Base-by-base conservation (phyloP, 805 yeast genomes). In the Candida schatavii region DNA sequence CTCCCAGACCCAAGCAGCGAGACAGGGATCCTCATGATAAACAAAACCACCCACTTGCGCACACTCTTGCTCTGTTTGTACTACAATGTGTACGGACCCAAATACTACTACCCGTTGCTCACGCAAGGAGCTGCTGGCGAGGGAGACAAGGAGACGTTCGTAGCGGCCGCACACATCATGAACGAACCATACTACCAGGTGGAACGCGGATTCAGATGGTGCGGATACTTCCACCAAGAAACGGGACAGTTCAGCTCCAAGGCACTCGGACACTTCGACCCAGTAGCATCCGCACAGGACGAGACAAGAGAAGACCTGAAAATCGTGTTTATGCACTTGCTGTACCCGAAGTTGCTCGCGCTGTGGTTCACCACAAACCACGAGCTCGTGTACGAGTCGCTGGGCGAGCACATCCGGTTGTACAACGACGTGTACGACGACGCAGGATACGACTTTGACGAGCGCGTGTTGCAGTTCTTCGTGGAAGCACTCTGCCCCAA, bases 141-240 rank as follows among this genome's bases (percentile, higher is more conserved):
- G 64, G 90, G 91, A 39, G 91, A 85, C 54, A 85, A 85, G 55
- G 91, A 85, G 54, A 83, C 91, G 0, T 83, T 82, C 49, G 74
- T 80, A 30, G 78, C 84, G 7, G 89, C 88, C 1, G 86, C 89
- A 3, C 69, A 72, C 41, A 81, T 65, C 1, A 52, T 77, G 53
- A 49, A 59, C 0, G 61, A 66, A 40, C 71, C 77, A 2, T 80
- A 70, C 56, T 78, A 74, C 55, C 89, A 83, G 57, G 61, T 54
- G 62, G 74, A 43, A 52, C 79, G 55, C 70, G 77, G 44, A 35
- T 69, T 69, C 49, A 46, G 50, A 46, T 55, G 60, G 59, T 57
- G 64, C 4, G 72, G 72, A 3, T 65, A 66, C 48, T 18, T 49
- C 7, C 47, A 49, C 34, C 51, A 61, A 46, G 50, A 42, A 11